Evolutionary conservation across 441 rosid genomes (phyloP).

Genomic region (Mallotus repandus): DNA sequence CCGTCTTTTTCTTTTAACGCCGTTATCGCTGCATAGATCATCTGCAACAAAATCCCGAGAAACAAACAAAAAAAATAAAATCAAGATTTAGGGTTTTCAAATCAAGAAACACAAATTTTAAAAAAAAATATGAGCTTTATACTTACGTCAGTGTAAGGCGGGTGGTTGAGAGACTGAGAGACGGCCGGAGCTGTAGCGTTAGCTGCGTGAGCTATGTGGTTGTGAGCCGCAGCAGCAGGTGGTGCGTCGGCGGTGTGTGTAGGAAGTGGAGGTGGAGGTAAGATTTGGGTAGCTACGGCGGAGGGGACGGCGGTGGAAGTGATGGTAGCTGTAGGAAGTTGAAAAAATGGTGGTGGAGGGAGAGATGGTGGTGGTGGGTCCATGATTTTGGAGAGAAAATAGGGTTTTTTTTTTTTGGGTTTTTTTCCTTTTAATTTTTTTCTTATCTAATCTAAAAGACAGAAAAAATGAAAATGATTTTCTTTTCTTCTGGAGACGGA

Average conservation of each 20-base stretch:
- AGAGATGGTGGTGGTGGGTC: constrained; percentile 14
- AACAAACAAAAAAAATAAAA: background rate
- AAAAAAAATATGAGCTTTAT: background rate
- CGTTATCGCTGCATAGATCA: constrained; percentile 70
- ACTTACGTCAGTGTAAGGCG: constrained; percentile 68
- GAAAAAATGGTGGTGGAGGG: background rate
- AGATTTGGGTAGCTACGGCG: background rate
- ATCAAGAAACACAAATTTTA: background rate
- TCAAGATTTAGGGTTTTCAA: background rate
- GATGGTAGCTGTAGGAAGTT: background rate
- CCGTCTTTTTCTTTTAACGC: constrained; percentile 74
- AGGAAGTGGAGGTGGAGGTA: background rate
- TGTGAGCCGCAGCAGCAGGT: constrained; percentile 7
- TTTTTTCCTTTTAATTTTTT: background rate
- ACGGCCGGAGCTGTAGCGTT: constrained; percentile 20
- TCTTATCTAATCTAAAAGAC: background rate
- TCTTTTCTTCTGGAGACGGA: background rate
- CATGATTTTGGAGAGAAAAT: constrained; percentile 11
- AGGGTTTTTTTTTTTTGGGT: background rate
- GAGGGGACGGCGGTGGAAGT: background rate
- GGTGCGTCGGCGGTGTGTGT: constrained; percentile 7
- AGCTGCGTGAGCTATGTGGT: constrained; percentile 22
- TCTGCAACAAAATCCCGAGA: constrained; percentile 30
- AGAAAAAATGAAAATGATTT: background rate
- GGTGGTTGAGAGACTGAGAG: constrained; percentile 31